These are phyloP conservation scores for Blastobotrys mokoenaii DNA, from an alignment of 805 yeast species.

Conservation along the genomic window DNA sequence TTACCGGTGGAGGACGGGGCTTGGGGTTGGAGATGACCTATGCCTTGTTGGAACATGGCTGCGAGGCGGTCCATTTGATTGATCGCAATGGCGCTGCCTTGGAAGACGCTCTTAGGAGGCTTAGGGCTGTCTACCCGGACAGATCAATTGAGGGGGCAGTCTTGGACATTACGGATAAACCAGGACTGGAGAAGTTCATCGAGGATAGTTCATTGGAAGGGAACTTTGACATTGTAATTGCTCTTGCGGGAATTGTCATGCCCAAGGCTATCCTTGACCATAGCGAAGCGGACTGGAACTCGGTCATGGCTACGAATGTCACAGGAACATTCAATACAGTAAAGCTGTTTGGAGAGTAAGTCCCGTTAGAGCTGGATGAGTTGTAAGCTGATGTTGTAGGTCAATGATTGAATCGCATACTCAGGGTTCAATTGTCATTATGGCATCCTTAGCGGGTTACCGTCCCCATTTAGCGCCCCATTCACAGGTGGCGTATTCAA, in stretches of 20 bases:
- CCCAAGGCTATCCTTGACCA: slow-evolving; percentile 1
- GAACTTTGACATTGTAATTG: not conserved
- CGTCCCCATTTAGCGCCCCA: not conserved
- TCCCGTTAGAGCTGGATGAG: no score
- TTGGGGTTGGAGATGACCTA: slow-evolving; percentile 7
- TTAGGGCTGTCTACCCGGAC: not conserved
- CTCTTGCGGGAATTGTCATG: slow-evolving; percentile 6
- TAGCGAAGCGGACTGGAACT: slow-evolving; percentile 2
- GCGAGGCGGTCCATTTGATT: not conserved
- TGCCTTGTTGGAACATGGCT: slow-evolving; percentile 8
- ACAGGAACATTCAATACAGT: slow-evolving; percentile 4
- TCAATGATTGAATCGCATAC: slow-evolving; percentile 1
- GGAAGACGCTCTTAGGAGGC: not conserved
- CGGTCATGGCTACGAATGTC: slow-evolving; percentile 2
- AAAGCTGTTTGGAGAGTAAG: slow-evolving; percentile 3
- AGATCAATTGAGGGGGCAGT: not conserved
- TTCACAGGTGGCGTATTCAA: slow-evolving; percentile 1
- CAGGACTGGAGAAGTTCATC: not conserved
- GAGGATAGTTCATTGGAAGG: not conserved
- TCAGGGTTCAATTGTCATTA: slow-evolving; percentile 6
- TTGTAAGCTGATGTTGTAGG: not conserved
- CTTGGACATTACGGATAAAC: not conserved
- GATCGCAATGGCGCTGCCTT: not conserved
- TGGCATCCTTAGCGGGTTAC: slow-evolving; percentile 5
- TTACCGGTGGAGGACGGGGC: slow-evolving; percentile 8